phyloP scores from a whole-genome alignment of 495 filamentous ascomycete species.

The Aspergillus olivimuriae region DNA sequence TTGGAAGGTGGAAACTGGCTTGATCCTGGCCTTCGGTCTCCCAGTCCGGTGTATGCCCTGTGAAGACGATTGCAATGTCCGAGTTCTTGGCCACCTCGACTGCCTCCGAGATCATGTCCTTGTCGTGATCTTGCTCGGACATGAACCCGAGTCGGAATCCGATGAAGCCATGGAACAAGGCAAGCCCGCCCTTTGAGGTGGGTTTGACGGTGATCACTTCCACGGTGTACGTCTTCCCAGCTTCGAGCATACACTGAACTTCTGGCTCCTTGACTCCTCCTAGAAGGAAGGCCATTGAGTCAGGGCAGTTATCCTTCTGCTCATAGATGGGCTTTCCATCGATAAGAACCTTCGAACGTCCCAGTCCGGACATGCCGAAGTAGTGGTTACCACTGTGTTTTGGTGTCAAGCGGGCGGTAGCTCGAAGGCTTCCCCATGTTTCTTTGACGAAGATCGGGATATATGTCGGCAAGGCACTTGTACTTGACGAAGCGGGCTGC shows the following conservation, averaged over 20 bases:
- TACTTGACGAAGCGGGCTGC: not conserved
- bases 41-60: slow-evolving; percentile 10
- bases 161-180: slow-evolving; percentile 3
- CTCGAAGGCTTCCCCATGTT: too few relatives aligned
- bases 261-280: slow-evolving; percentile 5
- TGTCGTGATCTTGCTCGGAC: slow-evolving; percentile 9
- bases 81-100: slow-evolving; percentile 7
- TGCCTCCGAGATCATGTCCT: slow-evolving; percentile 4
- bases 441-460: not conserved
- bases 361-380: slow-evolving; percentile 8
- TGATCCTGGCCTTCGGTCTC: slow-evolving; percentile 55
- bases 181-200: too few relatives aligned
- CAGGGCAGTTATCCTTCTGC: slow-evolving; percentile 10
- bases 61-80: slow-evolving; percentile 12
- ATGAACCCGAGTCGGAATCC: slow-evolving; percentile 10
- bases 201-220: too few relatives aligned
- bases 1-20: slow-evolving; percentile 63
- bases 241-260: slow-evolving; percentile 5
- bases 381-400: slow-evolving; percentile 8
- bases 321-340: slow-evolving; percentile 9
- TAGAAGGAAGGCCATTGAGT: slow-evolving; percentile 12
- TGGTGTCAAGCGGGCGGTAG: not conserved
- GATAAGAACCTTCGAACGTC: slow-evolving; percentile 2
- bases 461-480: not conserved
- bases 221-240: slow-evolving; percentile 9